A percentile compares a stretch with the other conserved stretches of the same genome.
These are phyloP conservation scores for Mycena sp. DNA, from an alignment of 1,284 basidiomycete species.

Conservation along the genomic window DNA sequence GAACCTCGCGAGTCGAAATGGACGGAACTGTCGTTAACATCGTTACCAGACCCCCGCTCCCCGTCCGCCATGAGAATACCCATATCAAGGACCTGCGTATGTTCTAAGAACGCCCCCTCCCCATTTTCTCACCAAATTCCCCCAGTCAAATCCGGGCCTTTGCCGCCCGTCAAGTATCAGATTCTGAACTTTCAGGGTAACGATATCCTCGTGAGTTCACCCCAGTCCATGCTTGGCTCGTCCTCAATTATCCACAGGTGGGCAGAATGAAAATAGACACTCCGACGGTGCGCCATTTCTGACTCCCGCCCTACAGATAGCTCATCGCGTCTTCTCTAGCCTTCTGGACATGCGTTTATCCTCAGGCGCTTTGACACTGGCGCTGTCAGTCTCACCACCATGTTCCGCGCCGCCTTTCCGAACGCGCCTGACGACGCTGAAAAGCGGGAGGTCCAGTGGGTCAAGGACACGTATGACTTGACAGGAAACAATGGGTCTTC, in stretches of 20 bases:
- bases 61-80: conserved; percentile 47
- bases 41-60: conserved; percentile 50
- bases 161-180: conserved; percentile 83
- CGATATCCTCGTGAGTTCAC: conserved; percentile 78
- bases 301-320: conserved; percentile 29
- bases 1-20: too few relatives aligned
- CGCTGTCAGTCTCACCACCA: conserved; percentile 94
- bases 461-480: conserved; percentile 84
- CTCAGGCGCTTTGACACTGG: conserved; percentile 96
- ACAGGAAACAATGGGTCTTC: conserved; percentile 85
- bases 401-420: conserved; percentile 98
- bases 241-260: conserved; percentile 55
- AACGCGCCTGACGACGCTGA: conserved; percentile 84
- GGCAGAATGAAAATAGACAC: conserved; percentile 90
- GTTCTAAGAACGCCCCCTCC: not conserved
- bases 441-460: conserved; percentile 86
- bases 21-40: conserved; percentile 29
- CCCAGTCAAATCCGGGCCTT: conserved; percentile 2
- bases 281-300: conserved; percentile 71
- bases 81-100: conserved; percentile 37
- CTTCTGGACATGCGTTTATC: conserved; percentile 89
- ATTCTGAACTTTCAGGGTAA: conserved; percentile 83
- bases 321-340: conserved; percentile 49
- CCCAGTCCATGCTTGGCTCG: conserved; percentile 9
- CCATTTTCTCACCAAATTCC: not conserved